Evolutionary conservation across 2,329 filamentous ascomycete genomes (phyloP).

Genomic region (Clonostachys solani): DNA sequence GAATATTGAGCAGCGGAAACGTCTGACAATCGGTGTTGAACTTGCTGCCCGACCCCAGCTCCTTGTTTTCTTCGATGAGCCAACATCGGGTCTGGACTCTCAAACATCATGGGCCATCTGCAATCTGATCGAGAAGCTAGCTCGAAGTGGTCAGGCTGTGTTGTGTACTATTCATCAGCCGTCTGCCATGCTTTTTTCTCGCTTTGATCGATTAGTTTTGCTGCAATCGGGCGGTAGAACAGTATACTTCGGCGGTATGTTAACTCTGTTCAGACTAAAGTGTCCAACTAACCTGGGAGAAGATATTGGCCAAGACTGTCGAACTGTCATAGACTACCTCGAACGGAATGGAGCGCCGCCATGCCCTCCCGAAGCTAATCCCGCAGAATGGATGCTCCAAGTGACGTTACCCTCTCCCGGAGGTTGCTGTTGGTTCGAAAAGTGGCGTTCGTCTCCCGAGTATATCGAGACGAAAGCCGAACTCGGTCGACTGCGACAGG

Average conservation of each 20-base stretch:
- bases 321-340: slow-evolving; percentile 43
- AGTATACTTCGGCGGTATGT: slow-evolving; percentile 51
- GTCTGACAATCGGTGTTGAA: slow-evolving; percentile 38
- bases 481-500: no score
- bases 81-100: slow-evolving; percentile 46
- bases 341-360: slow-evolving; percentile 55
- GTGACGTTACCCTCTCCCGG: slow-evolving; percentile 19
- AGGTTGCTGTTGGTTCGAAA: slow-evolving; percentile 51
- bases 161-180: slow-evolving; percentile 58
- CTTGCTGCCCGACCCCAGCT: slow-evolving; percentile 31
- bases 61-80: slow-evolving; percentile 45
- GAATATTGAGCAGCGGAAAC: slow-evolving; percentile 40
- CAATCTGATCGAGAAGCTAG: slow-evolving; percentile 52
- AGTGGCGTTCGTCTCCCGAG: slow-evolving; percentile 50
- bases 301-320: slow-evolving; percentile 41
- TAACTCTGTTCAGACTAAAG: no score
- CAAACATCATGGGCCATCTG: slow-evolving; percentile 54
- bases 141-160: slow-evolving; percentile 53
- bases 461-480: slow-evolving; percentile 40
- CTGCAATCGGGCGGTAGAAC: slow-evolving; percentile 44
- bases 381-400: slow-evolving; percentile 44
- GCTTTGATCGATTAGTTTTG: slow-evolving; percentile 48
- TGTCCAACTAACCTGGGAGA: no score
- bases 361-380: slow-evolving; percentile 52
- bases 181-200: slow-evolving; percentile 44